These are phyloP conservation scores for Lumnitzera littorea DNA, from an alignment of 345 rosid species.

Conservation along the genomic window DNA sequence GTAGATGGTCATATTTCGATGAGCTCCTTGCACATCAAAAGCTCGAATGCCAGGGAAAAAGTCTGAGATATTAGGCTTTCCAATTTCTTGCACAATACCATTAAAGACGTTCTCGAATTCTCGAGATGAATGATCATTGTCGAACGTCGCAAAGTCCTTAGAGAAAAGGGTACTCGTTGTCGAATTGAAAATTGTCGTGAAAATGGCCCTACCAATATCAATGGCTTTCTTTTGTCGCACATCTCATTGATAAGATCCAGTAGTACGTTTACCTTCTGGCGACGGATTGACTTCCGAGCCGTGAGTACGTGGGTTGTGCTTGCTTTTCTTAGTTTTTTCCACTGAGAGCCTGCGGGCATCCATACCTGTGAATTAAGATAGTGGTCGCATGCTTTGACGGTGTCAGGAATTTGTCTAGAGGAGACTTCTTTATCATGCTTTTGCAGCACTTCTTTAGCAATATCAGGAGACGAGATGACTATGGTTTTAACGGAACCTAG, in stretches of 20 bases:
- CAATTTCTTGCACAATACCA: conserved; percentile 22
- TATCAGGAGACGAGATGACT: conserved; percentile 26
- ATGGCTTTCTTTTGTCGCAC: conserved; percentile 5
- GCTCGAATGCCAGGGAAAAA: conserved; percentile 21
- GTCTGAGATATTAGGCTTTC: conserved; percentile 33
- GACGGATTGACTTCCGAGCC: conserved; percentile 17
- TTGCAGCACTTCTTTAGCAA: conserved; percentile 38
- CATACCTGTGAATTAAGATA: conserved; percentile 20
- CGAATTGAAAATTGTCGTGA: conserved; percentile 16
- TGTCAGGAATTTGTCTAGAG: conserved; percentile 18
- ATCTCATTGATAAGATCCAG: conserved; percentile 5
- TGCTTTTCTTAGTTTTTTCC: conserved; percentile 34
- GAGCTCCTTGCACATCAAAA: conserved; percentile 22
- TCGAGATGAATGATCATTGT: conserved; percentile 4
- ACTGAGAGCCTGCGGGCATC: conserved; percentile 27
- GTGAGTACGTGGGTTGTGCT: conserved; percentile 23
- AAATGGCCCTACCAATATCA: conserved; percentile 13
- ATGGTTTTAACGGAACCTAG: conserved; percentile 30
- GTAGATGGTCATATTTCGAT: conserved; percentile 8
- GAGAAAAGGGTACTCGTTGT: conserved; percentile 15
- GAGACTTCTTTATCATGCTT: conserved; percentile 27
- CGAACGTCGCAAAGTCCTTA: conserved; percentile 9
- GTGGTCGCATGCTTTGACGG: conserved; percentile 22
- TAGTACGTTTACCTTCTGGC: conserved; percentile 14
- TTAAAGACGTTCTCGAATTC: conserved; percentile 12